Conservation (phyloP, 352 stramenopile genomes). For the Blastocystis sp. region DNA sequence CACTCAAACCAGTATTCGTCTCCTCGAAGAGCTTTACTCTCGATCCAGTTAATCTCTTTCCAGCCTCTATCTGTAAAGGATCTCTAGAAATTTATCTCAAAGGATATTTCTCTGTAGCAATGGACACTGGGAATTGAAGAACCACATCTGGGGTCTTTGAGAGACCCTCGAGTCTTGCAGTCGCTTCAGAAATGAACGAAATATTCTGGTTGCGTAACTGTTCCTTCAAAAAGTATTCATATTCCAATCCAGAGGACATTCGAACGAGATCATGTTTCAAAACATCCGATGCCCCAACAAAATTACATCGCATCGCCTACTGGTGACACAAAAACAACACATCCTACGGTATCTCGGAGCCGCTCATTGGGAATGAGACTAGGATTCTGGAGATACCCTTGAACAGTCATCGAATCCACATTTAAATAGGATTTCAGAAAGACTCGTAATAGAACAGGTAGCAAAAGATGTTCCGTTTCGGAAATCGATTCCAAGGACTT, state of each 20-base stretch:
- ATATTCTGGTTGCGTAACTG: neutral
- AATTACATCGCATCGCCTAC: slow-evolving; percentile 18
- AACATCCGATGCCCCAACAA: neutral
- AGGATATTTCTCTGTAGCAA: slow-evolving; percentile 18
- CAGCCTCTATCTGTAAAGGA: slow-evolving; percentile 43
- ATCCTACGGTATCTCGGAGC: neutral
- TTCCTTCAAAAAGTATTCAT: slow-evolving; percentile 62
- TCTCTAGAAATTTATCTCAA: neutral
- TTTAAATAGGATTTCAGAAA: neutral
- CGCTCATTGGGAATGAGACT: neutral
- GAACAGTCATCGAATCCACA: neutral
- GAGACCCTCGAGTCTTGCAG: neutral
- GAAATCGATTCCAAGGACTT: neutral
- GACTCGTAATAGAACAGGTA: neutral
- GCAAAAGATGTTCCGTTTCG: neutral
- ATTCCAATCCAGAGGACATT: slow-evolving; percentile 27
- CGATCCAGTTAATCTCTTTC: slow-evolving; percentile 64
- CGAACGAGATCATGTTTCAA: slow-evolving; percentile 30
- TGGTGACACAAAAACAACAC: neutral
- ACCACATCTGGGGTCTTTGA: slow-evolving; percentile 27
- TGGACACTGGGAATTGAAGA: slow-evolving; percentile 31
- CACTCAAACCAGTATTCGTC: slow-evolving; percentile 21
- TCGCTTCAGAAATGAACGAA: slow-evolving; percentile 3
- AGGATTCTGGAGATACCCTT: slow-evolving; percentile 21
- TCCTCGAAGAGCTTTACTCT: slow-evolving; percentile 37